Evolutionary conservation across 768 basidiomycete genomes (phyloP).

Genomic region (Leucocoprinus leucothites): DNA sequence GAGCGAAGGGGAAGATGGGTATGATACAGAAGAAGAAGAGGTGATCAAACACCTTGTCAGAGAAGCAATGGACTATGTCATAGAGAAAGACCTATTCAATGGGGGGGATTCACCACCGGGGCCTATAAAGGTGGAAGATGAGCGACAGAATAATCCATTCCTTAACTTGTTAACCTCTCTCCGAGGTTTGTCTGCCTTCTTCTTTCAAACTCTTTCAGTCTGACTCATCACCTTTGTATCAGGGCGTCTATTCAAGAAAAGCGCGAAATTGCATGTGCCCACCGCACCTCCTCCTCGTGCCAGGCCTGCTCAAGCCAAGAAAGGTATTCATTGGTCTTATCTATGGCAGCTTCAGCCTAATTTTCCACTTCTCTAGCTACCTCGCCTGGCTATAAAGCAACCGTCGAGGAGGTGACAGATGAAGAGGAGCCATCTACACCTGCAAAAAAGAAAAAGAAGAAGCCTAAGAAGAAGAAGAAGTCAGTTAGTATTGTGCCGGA

Average conservation of each 20-base stretch:
- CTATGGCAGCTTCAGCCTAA: background rate
- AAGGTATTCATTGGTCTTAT: constrained; percentile 12
- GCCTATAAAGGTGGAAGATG: constrained; percentile 40
- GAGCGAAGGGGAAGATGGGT: constrained; percentile 33
- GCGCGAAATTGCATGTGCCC: constrained; percentile 35
- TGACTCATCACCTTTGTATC: background rate
- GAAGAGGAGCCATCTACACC: constrained; percentile 44
- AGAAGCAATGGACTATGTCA: constrained; percentile 71
- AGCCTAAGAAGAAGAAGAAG: constrained; percentile 76
- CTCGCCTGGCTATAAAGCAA: constrained; percentile 40
- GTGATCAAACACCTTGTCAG: constrained; percentile 55
- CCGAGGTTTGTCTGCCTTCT: constrained; percentile 47
- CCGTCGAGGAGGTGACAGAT: constrained; percentile 73
- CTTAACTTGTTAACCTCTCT: constrained; percentile 72
- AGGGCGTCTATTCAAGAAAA: constrained; percentile 65
- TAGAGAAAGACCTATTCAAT: constrained; percentile 60
- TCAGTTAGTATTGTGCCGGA: constrained; percentile 37
- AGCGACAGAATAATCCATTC: constrained; percentile 72
- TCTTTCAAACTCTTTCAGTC: background rate
- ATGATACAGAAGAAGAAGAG: constrained; percentile 71
- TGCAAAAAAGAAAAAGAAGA: constrained; percentile 62
- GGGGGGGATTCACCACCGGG: constrained; percentile 30
- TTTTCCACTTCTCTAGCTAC: background rate
- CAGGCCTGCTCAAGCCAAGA: constrained; percentile 17
- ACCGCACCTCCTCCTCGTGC: constrained; percentile 20